Percentiles rank a stretch among this genome's conserved stretches.
phyloP scores from a whole-genome alignment of 2,329 filamentous ascomycete genomes.

The Aurifilum marmelostoma region DNA sequence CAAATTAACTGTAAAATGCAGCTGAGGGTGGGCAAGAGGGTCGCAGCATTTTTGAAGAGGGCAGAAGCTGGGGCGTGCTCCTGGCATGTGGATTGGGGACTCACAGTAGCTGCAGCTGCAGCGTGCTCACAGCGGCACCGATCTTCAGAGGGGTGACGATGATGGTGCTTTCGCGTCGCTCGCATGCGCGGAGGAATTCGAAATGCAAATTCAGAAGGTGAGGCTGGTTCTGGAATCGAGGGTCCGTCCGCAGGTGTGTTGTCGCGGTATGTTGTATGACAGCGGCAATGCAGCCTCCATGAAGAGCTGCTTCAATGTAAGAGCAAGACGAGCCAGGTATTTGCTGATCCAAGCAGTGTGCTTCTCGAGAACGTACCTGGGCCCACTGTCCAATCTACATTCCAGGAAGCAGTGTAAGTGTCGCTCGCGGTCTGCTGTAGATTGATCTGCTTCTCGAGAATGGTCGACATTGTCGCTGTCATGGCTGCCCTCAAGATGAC shows the following conservation, averaged over 20 bases:
- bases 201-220: slow-evolving; percentile 35
- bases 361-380: slow-evolving; percentile 23
- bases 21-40: background rate
- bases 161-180: slow-evolving; percentile 31
- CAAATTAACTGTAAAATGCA: too few species aligned
- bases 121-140: slow-evolving; percentile 30
- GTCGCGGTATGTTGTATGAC: slow-evolving; percentile 32
- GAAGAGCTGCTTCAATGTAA: slow-evolving; percentile 27
- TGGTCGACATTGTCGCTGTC: slow-evolving; percentile 11
- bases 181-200: slow-evolving; percentile 35
- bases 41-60: too few species aligned
- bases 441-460: slow-evolving; percentile 32
- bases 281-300: slow-evolving; percentile 35
- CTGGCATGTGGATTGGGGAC: background rate
- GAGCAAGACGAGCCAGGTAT: too few species aligned
- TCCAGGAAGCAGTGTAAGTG: slow-evolving; percentile 31
- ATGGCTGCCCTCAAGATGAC: too few species aligned
- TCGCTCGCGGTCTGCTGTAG: slow-evolving; percentile 23
- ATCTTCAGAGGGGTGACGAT: slow-evolving; percentile 31
- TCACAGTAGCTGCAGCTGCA: slow-evolving; percentile 33
- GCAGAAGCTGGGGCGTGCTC: too few species aligned
- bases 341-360: too few species aligned
- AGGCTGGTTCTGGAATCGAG: slow-evolving; percentile 31
- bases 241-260: slow-evolving; percentile 32
- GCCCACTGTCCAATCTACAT: slow-evolving; percentile 33